These are phyloP conservation scores for Sphaerulina musiva DNA, from an alignment of 2,329 filamentous ascomycete species.

Conservation along the genomic window DNA sequence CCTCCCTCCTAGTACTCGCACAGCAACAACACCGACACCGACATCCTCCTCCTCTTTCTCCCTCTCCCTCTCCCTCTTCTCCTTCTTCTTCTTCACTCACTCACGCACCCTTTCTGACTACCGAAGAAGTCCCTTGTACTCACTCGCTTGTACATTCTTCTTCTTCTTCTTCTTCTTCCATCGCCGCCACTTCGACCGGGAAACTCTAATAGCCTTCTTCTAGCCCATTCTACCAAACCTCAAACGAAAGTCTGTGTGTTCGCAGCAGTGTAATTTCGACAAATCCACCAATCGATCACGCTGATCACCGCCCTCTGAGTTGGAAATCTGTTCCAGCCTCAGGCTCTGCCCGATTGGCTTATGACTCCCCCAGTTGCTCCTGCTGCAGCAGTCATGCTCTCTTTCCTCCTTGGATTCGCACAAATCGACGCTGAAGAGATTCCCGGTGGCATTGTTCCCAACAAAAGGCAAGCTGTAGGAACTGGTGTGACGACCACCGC, in stretches of 20 bases:
- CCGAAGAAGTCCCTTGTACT: not conserved
- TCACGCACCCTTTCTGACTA: not conserved
- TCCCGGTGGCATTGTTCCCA: constrained; percentile 31
- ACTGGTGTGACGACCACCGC: constrained; percentile 26
- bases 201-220: not conserved
- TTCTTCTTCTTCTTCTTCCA: not conserved
- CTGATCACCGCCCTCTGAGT: not conserved
- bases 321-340: not conserved
- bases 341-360: not conserved
- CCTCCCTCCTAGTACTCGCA: not conserved
- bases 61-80: not conserved
- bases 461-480: constrained; percentile 31
- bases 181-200: not conserved
- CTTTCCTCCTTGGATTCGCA: constrained; percentile 29
- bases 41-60: not conserved
- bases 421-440: constrained; percentile 28
- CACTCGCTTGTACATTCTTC: not conserved
- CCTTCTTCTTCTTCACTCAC: not conserved
- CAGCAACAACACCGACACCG: not conserved
- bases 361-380: constrained; percentile 7
- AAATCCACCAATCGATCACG: not conserved
- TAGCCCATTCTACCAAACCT: not conserved
- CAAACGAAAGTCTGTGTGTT: not conserved
- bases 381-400: constrained; percentile 24
- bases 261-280: not conserved